Evolutionary conservation across 345 rosid genomes (phyloP), one percentile per base, ranked within the genome.

Genomic region (Hypericum perforatum): DNA sequence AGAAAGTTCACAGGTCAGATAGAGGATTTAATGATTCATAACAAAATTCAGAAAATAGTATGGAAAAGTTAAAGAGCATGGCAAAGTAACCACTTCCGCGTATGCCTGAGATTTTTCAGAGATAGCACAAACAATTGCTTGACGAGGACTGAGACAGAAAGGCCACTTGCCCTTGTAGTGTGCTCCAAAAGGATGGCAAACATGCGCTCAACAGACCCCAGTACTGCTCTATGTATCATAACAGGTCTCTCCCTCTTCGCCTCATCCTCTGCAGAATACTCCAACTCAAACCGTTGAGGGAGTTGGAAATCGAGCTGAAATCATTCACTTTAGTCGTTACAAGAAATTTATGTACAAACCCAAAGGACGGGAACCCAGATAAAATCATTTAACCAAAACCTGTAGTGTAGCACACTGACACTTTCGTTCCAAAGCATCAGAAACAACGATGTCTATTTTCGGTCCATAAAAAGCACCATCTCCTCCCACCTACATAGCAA

Each of bases 401-500:
- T 92, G 98, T 50, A 92, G 69, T 37, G 97, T 92, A 39, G 97
- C 97, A 63, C 98, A 92, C 70, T 92, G 98, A 59, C 81, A 80
- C 68, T 85, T 92, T 69, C 98, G 80, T 29, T 85, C 85, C 74
- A 92, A 58, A 39, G 95, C 97, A 75, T 88, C 97, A 54, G 95
- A 92, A 43, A 94, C 97, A 49, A 94, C 85, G 52, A 88, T 92
- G 64, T 92, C 98, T 64, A 92, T 92, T 74, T 92, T 92, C 6
- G 98, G 98, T 49, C 98, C 98, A 68, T 92, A 92, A 63, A 92
- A 92, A 57, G 98, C 98, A 37, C 98, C 97, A 71, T 92, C 97
- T 39, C 85, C 94, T 60, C 85, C 68, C 49, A 84, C 63, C 99
- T 94, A 84, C 54, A 47, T 61, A 69, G 49, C 53, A 32, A 49